Percentiles rank a stretch among this genome's conserved stretches.
Conservation (phyloP, 176 grass and related monocot genomes). For the Dactylis glomerata region DNA sequence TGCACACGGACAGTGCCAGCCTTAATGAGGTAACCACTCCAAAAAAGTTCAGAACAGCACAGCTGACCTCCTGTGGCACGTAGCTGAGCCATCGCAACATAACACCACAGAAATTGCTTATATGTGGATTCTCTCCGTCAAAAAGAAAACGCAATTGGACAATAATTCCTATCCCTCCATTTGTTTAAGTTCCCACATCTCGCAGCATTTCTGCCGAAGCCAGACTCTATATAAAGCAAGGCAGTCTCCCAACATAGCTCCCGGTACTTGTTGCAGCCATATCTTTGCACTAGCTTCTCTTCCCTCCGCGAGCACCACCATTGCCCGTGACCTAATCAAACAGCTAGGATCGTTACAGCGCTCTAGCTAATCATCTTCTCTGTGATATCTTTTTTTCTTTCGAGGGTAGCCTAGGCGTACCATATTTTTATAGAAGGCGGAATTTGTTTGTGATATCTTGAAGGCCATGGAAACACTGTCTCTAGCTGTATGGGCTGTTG, state of each 20-base stretch:
- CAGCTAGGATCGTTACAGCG: neutral
- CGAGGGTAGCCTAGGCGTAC: no score
- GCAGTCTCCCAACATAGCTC: constrained; percentile 26
- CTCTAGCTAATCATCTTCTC: neutral
- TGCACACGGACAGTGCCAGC: constrained; percentile 2
- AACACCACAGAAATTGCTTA: constrained; percentile 26
- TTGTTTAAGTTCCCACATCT: constrained; percentile 21
- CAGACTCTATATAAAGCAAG: constrained; percentile 39
- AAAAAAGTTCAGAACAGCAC: constrained; percentile 15
- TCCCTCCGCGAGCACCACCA: constrained; percentile 15
- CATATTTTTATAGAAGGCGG: no score
- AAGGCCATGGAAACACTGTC: constrained; percentile 25
- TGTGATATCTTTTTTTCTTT: no score
- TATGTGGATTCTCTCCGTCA: constrained; percentile 4
- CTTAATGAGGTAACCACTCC: constrained; percentile 5
- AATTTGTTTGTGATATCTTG: no score
- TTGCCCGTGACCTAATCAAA: neutral
- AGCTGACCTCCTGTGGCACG: constrained; percentile 30
- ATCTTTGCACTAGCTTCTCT: constrained; percentile 42
- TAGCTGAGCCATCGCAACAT: constrained; percentile 1
- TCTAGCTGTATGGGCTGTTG: constrained; percentile 20
- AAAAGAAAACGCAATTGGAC: constrained; percentile 31
- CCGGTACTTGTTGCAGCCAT: constrained; percentile 24
- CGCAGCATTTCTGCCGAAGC: neutral
- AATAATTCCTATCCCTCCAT: constrained; percentile 13